A percentile compares a stretch with the other conserved stretches of the same genome.
phyloP scores from a whole-genome alignment of 345 rosid species.

The Arabidopsis thaliana region TAIR10.1 NC_003075.7:8647001-8647500 shows the following conservation, averaged over 20 bases:
- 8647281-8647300: slow-evolving; percentile 27
- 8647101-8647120: slow-evolving; percentile 16
- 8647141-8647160: slow-evolving; percentile 21
- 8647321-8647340: not conserved
- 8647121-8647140: not conserved
- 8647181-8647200: slow-evolving; percentile 18
- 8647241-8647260: slow-evolving; percentile 10
- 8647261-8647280: slow-evolving; percentile 24
- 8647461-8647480: not conserved
- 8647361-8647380: too few species aligned
- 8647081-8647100: slow-evolving; percentile 21
- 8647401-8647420: too few species aligned
- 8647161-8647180: slow-evolving; percentile 30
- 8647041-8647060: not conserved
- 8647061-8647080: slow-evolving; percentile 18
- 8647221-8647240: not conserved
- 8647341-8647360: too few species aligned
- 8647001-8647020: slow-evolving; percentile 35
- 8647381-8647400: not conserved
- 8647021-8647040: slow-evolving; percentile 12
- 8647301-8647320: not conserved
- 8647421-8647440: not conserved
- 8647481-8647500: not conserved
- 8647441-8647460: not conserved
- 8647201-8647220: not conserved